Evolutionary conservation across 768 basidiomycete genomes (phyloP).

Genomic region (Lanmaoa rubissima): DNA sequence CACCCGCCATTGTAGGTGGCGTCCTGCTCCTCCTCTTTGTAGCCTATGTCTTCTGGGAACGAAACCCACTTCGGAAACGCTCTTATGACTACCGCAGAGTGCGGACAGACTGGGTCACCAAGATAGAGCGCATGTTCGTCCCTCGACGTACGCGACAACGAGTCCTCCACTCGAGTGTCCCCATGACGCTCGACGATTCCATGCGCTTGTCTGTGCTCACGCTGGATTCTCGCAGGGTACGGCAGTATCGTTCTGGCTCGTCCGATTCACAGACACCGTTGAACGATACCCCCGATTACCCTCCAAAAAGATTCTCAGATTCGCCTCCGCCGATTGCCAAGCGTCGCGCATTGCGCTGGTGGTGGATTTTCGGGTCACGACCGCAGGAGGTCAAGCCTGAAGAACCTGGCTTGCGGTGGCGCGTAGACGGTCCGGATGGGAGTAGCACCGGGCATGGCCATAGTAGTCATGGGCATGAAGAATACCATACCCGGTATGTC

Average conservation of each 20-base stretch:
- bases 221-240: constrained; percentile 4
- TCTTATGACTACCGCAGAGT: constrained; percentile 14
- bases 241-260: constrained; percentile 22
- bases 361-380: constrained; percentile 24
- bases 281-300: constrained; percentile 4
- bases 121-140: constrained; percentile 15
- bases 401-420: constrained; percentile 22
- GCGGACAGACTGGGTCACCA: constrained; percentile 13
- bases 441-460: constrained; percentile 23
- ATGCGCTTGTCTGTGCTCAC: constrained; percentile 7
- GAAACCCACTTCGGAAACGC: constrained; percentile 5
- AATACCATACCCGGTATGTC: not conserved
- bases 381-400: constrained; percentile 25
- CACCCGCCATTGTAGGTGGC: constrained; percentile 35
- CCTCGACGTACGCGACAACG: constrained; percentile 14
- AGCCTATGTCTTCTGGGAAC: constrained; percentile 26
- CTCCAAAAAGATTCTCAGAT: not conserved
- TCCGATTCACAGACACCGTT: constrained; percentile 31
- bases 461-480: constrained; percentile 10
- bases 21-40: constrained; percentile 25
- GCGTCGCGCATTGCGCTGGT: constrained; percentile 20
- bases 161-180: constrained; percentile 10
- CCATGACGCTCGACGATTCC: constrained; percentile 25
- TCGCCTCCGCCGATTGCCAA: constrained; percentile 5
- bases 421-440: constrained; percentile 26